Evolutionary conservation across 495 filamentous ascomycete genomes (phyloP), one percentile per base, ranked within the genome.

Genomic region (Coniosporium apollinis): DNA sequence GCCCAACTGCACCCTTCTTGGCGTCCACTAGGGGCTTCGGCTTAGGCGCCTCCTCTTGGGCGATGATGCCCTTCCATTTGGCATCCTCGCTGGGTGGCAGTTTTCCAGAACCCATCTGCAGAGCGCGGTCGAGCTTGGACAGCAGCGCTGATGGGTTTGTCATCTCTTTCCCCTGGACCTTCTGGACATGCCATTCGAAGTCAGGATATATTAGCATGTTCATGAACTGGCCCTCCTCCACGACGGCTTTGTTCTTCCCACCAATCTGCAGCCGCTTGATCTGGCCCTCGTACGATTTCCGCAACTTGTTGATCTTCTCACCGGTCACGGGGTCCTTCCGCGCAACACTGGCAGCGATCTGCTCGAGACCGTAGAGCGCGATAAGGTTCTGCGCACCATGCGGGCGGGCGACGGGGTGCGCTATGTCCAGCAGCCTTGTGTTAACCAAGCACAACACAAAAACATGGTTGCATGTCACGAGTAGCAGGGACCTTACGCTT

Each of bases 281-380:
- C 45, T 79, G 72, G 32, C 71, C 70, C 47, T 82, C 75, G 51
- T 82, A 83, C 11, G 76, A 78, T 50, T 82, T 82, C 37, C 78
- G 59, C 21, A 83, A 59, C 43, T 73, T 71, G 47, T 81, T 81
- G 46, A 75, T 76, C 55, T 82, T 82, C 43, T 73, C 72, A 26
- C 74, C 75, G 4, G 70, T 76, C 3, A 59, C 52, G 3, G 73
- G 69, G 50, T 83, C 73, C 33, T 60, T 63, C 36, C 78, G 61
- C 33, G 72, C 73, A 37, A 82, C 76, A 33, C 64, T 70, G 39
- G 67, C 64, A 31, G 72, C 75, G 36, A 82, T 56, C 32, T 60
- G 47, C 35, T 68, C 58, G 28, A 83, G 58, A 22, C 60, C 61
- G 54, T 77, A 80, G 34, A 79, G 55, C 15, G 66, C 61, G 33